phyloP scores from a whole-genome alignment of 805 yeast species.

The Wickerhamiella musiphila region DNA sequence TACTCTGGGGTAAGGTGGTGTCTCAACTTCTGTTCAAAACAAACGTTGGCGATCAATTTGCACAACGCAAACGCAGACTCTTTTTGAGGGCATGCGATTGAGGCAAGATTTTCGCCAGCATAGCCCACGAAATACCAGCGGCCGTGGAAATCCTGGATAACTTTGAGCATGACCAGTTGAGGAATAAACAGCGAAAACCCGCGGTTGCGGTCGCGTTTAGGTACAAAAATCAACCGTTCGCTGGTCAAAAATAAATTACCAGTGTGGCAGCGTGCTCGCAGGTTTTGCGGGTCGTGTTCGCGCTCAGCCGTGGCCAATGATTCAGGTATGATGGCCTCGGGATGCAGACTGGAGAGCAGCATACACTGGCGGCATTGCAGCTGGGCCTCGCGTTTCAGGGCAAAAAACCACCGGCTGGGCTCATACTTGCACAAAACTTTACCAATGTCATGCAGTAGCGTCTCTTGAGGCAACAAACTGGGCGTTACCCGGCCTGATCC shows the following conservation, averaged over 20 bases:
- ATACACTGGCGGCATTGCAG: constrained; percentile 1
- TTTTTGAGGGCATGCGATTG: constrained; percentile 17
- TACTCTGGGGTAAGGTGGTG: constrained; percentile 19
- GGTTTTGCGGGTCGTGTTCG: constrained; percentile 3
- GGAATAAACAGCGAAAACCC: constrained; percentile 12
- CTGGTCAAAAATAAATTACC: constrained; percentile 15
- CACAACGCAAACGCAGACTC: constrained; percentile 15
- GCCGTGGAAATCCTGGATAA: constrained; percentile 3
- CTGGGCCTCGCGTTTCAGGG: not conserved
- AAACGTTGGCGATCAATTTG: constrained; percentile 17
- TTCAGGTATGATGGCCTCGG: no score
- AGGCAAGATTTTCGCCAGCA: constrained; percentile 10
- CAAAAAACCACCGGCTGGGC: constrained; percentile 1
- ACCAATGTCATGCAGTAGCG: constrained; percentile 2
- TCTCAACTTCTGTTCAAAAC: constrained; percentile 20
- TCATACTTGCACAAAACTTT: constrained; percentile 1
- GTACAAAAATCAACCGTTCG: constrained; percentile 16
- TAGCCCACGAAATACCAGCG: constrained; percentile 11
- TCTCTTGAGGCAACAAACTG: constrained; percentile 3
- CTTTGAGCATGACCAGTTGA: constrained; percentile 10
- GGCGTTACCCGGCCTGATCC: constrained; percentile 1
- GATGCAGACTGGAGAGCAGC: not conserved
- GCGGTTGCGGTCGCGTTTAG: constrained; percentile 4
- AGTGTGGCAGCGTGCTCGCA: constrained; percentile 5
- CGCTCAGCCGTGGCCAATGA: not conserved